Percentiles rank a stretch among this genome's conserved stretches.
phyloP scores from a whole-genome alignment of 2,329 filamentous ascomycete genomes.

The Fusarium oxysporum region DNA sequence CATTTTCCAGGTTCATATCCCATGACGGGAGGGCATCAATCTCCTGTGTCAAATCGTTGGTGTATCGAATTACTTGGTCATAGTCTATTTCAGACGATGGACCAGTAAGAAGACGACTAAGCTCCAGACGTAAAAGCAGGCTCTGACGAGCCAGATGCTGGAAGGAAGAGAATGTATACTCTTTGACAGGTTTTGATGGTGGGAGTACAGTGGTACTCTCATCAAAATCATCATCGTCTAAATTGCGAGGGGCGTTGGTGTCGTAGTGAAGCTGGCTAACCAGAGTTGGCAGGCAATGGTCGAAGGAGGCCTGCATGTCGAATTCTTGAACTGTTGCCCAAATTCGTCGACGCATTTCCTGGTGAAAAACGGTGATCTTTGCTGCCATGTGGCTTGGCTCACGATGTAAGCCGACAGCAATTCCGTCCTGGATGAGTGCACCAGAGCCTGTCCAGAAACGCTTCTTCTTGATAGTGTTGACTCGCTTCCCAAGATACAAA shows the following conservation, averaged over 20 bases:
- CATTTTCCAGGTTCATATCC: slow-evolving; percentile 55
- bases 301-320: slow-evolving; percentile 71
- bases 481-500: slow-evolving; percentile 69
- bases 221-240: slow-evolving; percentile 69
- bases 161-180: slow-evolving; percentile 70
- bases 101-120: slow-evolving; percentile 67
- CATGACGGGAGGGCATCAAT: slow-evolving; percentile 70
- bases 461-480: slow-evolving; percentile 74
- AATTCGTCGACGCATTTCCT: slow-evolving; percentile 70
- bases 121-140: slow-evolving; percentile 66
- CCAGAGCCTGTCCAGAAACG: slow-evolving; percentile 70
- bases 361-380: slow-evolving; percentile 68
- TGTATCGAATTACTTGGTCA: slow-evolving; percentile 71
- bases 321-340: slow-evolving; percentile 73
- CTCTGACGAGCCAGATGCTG: slow-evolving; percentile 68
- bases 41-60: slow-evolving; percentile 70
- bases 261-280: slow-evolving; percentile 68
- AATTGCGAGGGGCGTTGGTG: slow-evolving; percentile 65
- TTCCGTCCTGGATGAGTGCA: slow-evolving; percentile 66
- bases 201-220: slow-evolving; percentile 64
- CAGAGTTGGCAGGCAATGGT: slow-evolving; percentile 69
- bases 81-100: slow-evolving; percentile 68
- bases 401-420: slow-evolving; percentile 69
- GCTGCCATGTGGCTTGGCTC: slow-evolving; percentile 67
- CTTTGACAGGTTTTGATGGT: slow-evolving; percentile 60